Conservation (phyloP, 2,329 filamentous ascomycete genomes). For the Sclerotinia spermophila region DNA sequence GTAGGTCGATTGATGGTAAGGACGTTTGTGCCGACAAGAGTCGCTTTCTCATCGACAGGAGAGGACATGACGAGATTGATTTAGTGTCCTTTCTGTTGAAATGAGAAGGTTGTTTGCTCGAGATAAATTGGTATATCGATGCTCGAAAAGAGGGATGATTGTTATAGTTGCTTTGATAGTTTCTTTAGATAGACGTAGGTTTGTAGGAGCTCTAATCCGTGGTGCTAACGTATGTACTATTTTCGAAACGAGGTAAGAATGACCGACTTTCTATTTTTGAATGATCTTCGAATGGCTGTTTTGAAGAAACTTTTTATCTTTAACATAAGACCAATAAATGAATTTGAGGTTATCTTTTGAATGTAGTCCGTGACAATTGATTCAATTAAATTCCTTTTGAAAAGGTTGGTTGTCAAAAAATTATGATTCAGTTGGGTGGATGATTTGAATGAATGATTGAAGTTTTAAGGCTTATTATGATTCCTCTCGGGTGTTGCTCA, state of each 20-base stretch:
- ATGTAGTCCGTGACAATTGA: neutral
- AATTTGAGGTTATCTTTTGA: neutral
- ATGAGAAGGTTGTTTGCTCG: neutral
- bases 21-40: constrained; percentile 15
- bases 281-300: neutral
- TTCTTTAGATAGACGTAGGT: neutral
- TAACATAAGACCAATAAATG: neutral
- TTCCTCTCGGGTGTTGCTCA: constrained; percentile 3
- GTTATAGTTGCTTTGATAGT: neutral
- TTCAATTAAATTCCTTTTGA: neutral
- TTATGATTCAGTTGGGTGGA: neutral
- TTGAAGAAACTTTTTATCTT: neutral
- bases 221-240: constrained; percentile 1
- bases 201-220: neutral
- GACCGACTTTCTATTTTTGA: neutral
- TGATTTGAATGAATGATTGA: constrained; percentile 6
- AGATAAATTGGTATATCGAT: neutral
- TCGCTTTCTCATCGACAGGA: constrained; percentile 23
- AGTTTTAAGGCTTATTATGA: neutral
- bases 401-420: neutral
- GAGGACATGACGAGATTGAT: constrained; percentile 13
- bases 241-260: constrained; percentile 7
- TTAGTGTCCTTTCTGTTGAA: neutral
- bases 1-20: constrained; percentile 24
- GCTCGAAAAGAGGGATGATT: neutral